Evolutionary conservation across 2,329 filamentous ascomycete genomes (phyloP).

Genomic region (Diaporthe amygdali): DNA sequence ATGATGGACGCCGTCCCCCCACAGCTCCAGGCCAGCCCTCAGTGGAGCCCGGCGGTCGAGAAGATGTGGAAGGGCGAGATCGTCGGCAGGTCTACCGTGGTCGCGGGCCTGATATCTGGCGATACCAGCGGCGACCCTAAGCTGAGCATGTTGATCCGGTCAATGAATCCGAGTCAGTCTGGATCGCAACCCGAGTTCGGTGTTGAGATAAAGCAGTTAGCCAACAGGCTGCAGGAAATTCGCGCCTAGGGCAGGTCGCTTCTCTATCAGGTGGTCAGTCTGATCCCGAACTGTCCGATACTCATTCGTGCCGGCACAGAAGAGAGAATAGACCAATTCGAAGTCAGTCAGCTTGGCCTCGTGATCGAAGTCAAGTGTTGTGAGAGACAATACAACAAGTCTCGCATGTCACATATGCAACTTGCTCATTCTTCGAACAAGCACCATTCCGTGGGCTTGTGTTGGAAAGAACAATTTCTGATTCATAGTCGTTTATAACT

Average conservation of each 20-base stretch:
- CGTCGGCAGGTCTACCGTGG: background rate
- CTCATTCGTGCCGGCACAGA: background rate
- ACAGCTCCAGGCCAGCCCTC: background rate
- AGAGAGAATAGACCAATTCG: background rate
- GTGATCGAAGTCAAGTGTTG: background rate
- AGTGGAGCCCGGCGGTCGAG: background rate
- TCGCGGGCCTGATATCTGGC: background rate
- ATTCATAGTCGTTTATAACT: background rate
- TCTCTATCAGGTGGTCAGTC: background rate
- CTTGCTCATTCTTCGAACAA: background rate
- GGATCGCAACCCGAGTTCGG: background rate
- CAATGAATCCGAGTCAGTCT: background rate
- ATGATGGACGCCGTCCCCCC: background rate
- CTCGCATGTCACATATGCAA: background rate
- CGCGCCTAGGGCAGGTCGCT: background rate
- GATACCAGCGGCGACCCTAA: background rate
- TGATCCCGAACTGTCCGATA: too few species aligned
- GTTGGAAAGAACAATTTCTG: background rate
- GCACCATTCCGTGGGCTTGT: background rate
- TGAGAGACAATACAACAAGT: background rate
- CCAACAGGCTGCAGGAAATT: background rate
- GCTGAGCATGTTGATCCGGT: constrained; percentile 35
- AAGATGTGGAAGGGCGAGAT: background rate
- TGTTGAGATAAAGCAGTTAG: background rate
- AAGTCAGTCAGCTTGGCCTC: background rate